Base-by-base conservation (phyloP, 345 rosid species). In the Eutrema heterophyllum region DNA sequence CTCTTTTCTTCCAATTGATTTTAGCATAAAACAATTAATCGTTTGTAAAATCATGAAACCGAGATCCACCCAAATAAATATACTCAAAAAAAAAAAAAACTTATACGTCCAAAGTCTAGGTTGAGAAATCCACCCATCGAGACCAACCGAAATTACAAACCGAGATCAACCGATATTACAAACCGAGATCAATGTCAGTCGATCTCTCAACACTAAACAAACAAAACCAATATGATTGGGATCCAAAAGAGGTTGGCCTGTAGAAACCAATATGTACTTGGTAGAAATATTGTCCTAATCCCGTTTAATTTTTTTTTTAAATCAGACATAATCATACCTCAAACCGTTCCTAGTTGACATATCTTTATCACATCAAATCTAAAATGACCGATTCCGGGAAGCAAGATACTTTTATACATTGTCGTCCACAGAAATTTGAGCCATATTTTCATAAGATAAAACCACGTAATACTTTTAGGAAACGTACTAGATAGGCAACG, bases 401-500 rank as follows among this genome's bases (percentile, higher is more conserved):
- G 2, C 44, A 24, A 27, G 21, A 29, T 36, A 40, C 2, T 38
- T 12, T 21, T 6, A 12, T 39, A 39, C 16, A 39, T 39, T 39
- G 48, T 39, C 46, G 48, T 59, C 64, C 18, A 18, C 64, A 59
- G 11, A 44, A 61, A 58, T 9, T 18, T 57, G 63, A 13, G 15
- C n/a, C 41, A 9, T 29, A 44, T 30, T 63, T 15, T 40, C 10
- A 44, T 16, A 45, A 9, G 24, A 13, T 14, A 26, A 26, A 57
- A 35, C 63, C 30, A 38, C 46, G 46, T 5, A 59, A 59, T 39
- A 39, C 48, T 24, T 5, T 9, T 11, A 59, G 6, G 46, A 59
- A 59, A 59, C 64, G 64, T 59, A 59, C 46, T 59, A 59, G 11
- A 39, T 12, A 39, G 64, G 33, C 15, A 38, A 59, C 48, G 64